A percentile compares a stretch with the other conserved stretches of the same genome.
phyloP scores from a whole-genome alignment of 2,329 filamentous ascomycete genomes.

The Daldinia sp. region DNA sequence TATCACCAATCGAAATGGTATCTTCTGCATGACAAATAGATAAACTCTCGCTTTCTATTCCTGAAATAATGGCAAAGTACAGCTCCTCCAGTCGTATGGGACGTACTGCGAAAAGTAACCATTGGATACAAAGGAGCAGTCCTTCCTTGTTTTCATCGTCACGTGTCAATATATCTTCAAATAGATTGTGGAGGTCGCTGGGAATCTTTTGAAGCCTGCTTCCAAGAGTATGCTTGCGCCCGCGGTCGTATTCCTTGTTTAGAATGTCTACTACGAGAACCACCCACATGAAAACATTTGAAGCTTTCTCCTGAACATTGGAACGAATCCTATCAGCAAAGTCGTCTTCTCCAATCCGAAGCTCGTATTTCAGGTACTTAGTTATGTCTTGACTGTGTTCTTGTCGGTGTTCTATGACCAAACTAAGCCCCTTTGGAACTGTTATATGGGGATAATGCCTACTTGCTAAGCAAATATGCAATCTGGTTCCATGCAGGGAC shows the following conservation, averaged over 20 bases:
- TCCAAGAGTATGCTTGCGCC: neutral
- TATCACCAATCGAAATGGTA: neutral
- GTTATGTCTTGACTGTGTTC: neutral
- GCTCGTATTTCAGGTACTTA: neutral
- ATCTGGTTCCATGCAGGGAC: neutral
- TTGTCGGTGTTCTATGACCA: neutral
- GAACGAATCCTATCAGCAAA: neutral
- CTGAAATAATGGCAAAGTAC: neutral
- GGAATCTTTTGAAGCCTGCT: neutral
- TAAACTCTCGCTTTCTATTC: neutral
- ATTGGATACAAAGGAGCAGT: neutral
- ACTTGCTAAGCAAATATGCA: neutral
- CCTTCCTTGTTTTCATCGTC: neutral
- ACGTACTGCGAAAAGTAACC: neutral
- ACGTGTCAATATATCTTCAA: neutral
- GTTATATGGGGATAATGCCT: neutral
- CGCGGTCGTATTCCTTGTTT: conserved; percentile 1
- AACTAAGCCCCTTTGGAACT: neutral
- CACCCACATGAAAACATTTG: neutral
- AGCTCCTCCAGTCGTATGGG: neutral
- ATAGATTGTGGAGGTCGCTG: neutral
- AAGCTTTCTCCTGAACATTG: neutral
- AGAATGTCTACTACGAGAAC: neutral
- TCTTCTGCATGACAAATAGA: neutral
- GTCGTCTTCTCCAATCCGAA: neutral